phyloP scores from a whole-genome alignment of 2,329 filamentous ascomycete species.

The Curvularia eragrostidis region DNA sequence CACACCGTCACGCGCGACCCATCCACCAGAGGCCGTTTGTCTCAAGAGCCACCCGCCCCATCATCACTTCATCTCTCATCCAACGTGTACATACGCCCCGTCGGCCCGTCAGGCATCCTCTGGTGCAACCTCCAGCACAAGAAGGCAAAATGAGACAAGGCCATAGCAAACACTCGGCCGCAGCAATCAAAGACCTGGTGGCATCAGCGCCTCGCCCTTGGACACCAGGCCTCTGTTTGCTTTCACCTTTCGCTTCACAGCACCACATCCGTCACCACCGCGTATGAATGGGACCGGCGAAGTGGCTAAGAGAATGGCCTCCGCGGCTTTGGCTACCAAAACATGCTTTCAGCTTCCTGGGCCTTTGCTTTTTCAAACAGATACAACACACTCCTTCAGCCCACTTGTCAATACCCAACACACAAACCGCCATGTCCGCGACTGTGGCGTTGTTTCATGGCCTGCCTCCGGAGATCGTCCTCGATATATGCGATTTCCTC shows the following conservation, averaged over 20 bases:
- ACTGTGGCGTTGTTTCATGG: slow-evolving; percentile 22
- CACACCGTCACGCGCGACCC: slow-evolving; percentile 11
- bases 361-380: background rate
- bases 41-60: slow-evolving; percentile 10
- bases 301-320: background rate
- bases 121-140: background rate
- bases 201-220: background rate
- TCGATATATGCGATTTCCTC: slow-evolving; percentile 48
- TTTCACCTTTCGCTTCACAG: background rate
- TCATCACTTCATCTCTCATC: slow-evolving; percentile 6
- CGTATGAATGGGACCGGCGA: background rate
- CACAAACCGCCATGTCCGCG: slow-evolving; percentile 12
- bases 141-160: slow-evolving; percentile 2
- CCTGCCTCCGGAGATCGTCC: slow-evolving; percentile 52
- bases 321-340: background rate
- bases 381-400: background rate
- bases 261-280: background rate
- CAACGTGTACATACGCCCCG: slow-evolving; percentile 1
- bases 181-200: background rate
- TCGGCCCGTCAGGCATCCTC: background rate
- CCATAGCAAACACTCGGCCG: background rate
- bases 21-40: slow-evolving; percentile 1
- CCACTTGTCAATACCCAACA: background rate
- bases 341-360: background rate
- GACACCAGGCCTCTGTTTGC: background rate